Evolutionary conservation across 2,329 filamentous ascomycete genomes (phyloP), one percentile per base, ranked within the genome.

Genomic region (Cylindrodendrum hubeiense): DNA sequence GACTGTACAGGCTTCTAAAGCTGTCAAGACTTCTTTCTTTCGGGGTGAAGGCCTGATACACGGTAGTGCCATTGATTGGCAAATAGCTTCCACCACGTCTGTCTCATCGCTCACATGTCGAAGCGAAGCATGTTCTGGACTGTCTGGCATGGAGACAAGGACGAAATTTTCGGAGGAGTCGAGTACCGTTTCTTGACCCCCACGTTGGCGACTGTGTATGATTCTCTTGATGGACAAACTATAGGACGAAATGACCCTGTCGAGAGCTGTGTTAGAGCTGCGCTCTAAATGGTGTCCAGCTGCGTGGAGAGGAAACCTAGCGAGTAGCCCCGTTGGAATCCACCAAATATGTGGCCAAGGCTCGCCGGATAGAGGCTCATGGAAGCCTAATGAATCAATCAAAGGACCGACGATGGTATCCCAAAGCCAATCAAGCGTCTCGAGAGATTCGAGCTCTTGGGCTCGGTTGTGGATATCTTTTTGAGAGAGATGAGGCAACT

Each of bases 301-400:
- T n/a, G n/a, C n/a, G 47, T 51, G 56, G 22, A 51, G 3, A 7
- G 56, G 46, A 24, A 51, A 59, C 17, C 15, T 44, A 33, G 5
- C n/a, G 5, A 60, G 37, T 6, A 19, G 26, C n/a, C 47, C 56
- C 0, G 56, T 52, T 15, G 47, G 6, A 34, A 60, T 60, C 56
- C 56, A 60, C 56, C 56, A 52, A 4, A 60, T 13, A 13, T 33
- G 56, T 15, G 56, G 47, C 56, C 56, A 60, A 24, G 33, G 6
- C 4, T 24, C 17, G 24, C 13, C 28, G 13, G 39, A 8, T 44
- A 39, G 52, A 9, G 39, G 8, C 2, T 17, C 9, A 13, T 3
- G 21, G n/a, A 46, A 46, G 9, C 52, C 33, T n/a, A 53, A n/a
- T 12, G 21, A 4, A 8, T 53, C 19, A 26, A 53, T 13, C 3